Evolutionary conservation across 305 asterid species (phyloP), one percentile per base, ranked within the genome.

Genomic region (Ilex paraguariensis): DNA sequence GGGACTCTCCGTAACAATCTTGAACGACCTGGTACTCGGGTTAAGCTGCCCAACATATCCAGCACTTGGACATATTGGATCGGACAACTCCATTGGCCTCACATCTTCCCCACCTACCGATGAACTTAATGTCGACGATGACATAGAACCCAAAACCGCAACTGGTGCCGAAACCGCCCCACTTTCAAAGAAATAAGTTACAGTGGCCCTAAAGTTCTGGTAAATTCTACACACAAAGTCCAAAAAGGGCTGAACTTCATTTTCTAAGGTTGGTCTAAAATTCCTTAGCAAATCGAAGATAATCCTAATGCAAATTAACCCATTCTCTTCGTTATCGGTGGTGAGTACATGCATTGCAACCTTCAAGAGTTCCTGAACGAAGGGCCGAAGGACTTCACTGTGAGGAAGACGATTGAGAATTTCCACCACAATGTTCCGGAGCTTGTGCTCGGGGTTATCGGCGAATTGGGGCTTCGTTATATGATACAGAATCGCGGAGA

Each of bases 1-100:
- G 0, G 99, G 99, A 82, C 95, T 90, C 95, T 93, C 99, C 0
- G 97, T 93, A 59, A 93, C 92, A 65, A 93, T 89, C 85, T 90
- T 93, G 68, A 93, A 93, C 2, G 99, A 93, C 82, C 99, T 83
- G 3, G 96, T 83, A 72, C 96, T 93, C 12, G 99, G 96, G 77
- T 93, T 93, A 56, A 93, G 96, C 77, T 81, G 95, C 16, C 68
- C 89, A 70, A 59, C 82, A 83, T 77, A 85, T 64, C 77, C 75
- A 61, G 83, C 77, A 4, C 88, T 64, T 32, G 87, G 66, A 56
- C 92, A 89, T 77, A 90, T 73, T 73, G 83, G 96, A 80, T 90
- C 97, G 0, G 95, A 75, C 58, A 82, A 72, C 30, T 93, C 99
- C 54, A 84, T 79, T 28, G 95, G 83, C 81, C 88, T 93, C 65